Percentiles rank a stretch among this genome's conserved stretches.
phyloP scores from a whole-genome alignment of 1,284 basidiomycete species.

The Chiua sp. region DNA sequence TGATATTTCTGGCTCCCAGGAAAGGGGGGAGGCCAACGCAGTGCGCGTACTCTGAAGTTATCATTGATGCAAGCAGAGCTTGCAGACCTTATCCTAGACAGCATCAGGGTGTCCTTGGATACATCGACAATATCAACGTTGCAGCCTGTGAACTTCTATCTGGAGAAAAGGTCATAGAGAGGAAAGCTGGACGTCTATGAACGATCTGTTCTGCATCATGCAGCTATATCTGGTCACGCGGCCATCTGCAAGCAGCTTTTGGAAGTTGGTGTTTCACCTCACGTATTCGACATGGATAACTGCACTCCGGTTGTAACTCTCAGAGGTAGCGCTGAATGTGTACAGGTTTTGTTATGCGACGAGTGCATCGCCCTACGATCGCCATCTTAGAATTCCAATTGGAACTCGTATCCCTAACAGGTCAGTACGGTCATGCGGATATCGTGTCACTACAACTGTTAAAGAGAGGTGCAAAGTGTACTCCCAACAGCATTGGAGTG shows the following conservation, averaged over 20 bases:
- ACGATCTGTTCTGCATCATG: constrained; percentile 94
- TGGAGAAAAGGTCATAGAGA: constrained; percentile 72
- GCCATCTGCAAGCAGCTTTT: constrained; percentile 81
- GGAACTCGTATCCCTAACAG: constrained; percentile 90
- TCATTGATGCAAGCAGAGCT: constrained; percentile 80
- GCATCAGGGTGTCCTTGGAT: constrained; percentile 75
- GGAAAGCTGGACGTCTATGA: constrained; percentile 88
- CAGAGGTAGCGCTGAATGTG: constrained; percentile 84
- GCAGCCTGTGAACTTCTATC: constrained; percentile 84
- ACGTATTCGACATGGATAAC: constrained; percentile 89
- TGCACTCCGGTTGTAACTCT: constrained; percentile 92
- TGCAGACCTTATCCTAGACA: constrained; percentile 76
- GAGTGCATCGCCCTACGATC: constrained; percentile 54
- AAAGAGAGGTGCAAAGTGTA: constrained; percentile 76
- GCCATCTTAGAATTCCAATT: constrained; percentile 64
- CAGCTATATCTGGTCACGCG: constrained; percentile 91
- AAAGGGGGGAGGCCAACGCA: constrained; percentile 66
- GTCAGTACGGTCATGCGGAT: constrained; percentile 87
- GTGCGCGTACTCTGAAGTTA: constrained; percentile 89
- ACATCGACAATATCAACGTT: constrained; percentile 97
- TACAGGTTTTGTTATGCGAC: constrained; percentile 77
- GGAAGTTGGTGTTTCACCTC: constrained; percentile 67
- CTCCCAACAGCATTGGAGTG: constrained; percentile 93
- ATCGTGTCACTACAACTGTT: constrained; percentile 76
- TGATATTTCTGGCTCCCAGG: constrained; percentile 64